Base-by-base conservation (phyloP, 352 stramenopile genomes). In the Globisporangium barbulae region DNA sequence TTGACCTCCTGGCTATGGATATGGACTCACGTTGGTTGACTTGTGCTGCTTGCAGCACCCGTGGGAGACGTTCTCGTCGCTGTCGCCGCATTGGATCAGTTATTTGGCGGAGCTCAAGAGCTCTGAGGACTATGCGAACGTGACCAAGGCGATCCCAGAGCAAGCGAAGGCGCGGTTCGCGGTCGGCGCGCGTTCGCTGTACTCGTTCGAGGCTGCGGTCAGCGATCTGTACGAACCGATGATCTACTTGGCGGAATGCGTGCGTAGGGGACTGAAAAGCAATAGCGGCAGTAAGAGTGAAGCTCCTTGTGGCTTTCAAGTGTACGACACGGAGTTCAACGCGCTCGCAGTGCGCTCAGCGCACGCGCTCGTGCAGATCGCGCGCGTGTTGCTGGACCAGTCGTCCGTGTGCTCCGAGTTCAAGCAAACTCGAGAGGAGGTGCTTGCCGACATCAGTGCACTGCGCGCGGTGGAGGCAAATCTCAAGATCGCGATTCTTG, bases 241-340 rank as follows among this genome's bases (percentile, higher is more conserved):
- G 78, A 64, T 93, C 31, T 95, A 89, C 72, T 58, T 95, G 17
- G 84, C 84, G 25, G 17, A 72, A 39, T 72, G 60, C 53, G 58
- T 65, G 44, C 37, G 39, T 49, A 65, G 61, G 30, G n/a, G 47
- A 25, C 42, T 61, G 5, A 33, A 37, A 48, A 21, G 12, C 9
- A 31, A 6, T 25, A 59, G 12, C 2, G 28, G 13, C 22, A 41
- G n/a, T 6, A 22, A 19, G 13, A 45, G 17, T 33, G 44, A 13
- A 53, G 30, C 39, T 25, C 61, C 63, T 4, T 64, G 52, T 4
- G 33, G 35, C 2, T 83, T 93, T 41, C 63, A 67, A n/a, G 81
- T 91, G 5, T 64, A 85, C 35, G 86, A 95, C 61, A 74, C 90
- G 47, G 86, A 95, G 64, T 95, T 93, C 66, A 95, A 95, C 64